phyloP scores from a whole-genome alignment of 495 filamentous ascomycete genomes.

The Hypoxylon lienhwacheense region DNA sequence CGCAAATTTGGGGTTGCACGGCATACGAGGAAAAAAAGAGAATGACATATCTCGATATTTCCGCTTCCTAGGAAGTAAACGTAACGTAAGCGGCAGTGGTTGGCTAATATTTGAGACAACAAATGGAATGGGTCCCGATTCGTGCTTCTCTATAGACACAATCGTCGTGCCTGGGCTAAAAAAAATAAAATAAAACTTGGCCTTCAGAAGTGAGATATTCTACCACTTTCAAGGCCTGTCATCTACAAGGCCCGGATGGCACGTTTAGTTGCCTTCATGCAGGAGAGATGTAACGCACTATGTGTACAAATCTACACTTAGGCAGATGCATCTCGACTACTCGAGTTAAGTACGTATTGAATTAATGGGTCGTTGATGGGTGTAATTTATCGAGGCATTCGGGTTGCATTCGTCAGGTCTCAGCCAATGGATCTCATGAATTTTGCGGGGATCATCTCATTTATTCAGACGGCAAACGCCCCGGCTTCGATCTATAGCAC shows the following conservation, averaged over 20 bases:
- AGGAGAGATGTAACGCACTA: conserved; percentile 36
- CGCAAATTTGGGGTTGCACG: conserved; percentile 30
- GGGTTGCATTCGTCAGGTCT: conserved; percentile 27
- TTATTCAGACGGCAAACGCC: conserved; percentile 28
- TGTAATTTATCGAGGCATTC: conserved; percentile 32
- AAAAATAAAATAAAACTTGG: too few relatives aligned
- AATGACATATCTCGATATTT: conserved; percentile 26
- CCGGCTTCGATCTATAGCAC: conserved; percentile 33
- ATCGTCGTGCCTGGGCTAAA: conserved; percentile 27
- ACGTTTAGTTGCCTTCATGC: conserved; percentile 26
- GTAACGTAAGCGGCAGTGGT: conserved; percentile 4
- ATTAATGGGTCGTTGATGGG: conserved; percentile 26
- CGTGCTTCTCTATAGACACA: conserved; percentile 19
- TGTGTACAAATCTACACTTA: conserved; percentile 19
- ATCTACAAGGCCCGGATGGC: conserved; percentile 18
- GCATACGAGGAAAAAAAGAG: conserved; percentile 16
- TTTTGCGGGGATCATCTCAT: conserved; percentile 39
- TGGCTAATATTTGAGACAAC: conserved; percentile 33
- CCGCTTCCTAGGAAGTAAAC: conserved; percentile 10
- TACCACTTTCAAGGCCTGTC: conserved; percentile 12
- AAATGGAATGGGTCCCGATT: conserved; percentile 36
- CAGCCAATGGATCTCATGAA: conserved; percentile 28
- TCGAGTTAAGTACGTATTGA: conserved; percentile 30
- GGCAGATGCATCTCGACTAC: conserved; percentile 35
- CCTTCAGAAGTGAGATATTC: conserved; percentile 1